phyloP scores from a whole-genome alignment of 1,284 basidiomycete genomes.

The Marasmius oreades region DNA sequence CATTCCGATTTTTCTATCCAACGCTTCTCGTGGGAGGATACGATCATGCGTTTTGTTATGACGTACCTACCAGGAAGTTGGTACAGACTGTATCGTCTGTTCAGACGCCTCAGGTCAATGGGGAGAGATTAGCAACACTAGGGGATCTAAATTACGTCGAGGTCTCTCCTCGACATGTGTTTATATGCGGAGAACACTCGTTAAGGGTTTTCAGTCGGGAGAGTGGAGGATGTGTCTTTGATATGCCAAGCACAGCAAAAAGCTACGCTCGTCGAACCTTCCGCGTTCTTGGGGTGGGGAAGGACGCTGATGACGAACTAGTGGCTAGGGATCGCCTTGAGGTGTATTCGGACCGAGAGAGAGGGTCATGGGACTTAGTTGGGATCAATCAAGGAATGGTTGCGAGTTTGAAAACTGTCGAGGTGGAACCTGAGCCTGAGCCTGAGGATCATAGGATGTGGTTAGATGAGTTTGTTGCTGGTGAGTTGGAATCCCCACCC shows the following conservation, averaged over 20 bases:
- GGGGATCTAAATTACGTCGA: slow-evolving; percentile 63
- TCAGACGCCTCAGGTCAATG: slow-evolving; percentile 22
- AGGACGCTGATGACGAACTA: slow-evolving; percentile 14
- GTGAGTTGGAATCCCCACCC: slow-evolving; percentile 8
- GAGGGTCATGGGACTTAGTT: slow-evolving; percentile 9
- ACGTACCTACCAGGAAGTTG: slow-evolving; percentile 47
- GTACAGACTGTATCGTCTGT: slow-evolving; percentile 43
- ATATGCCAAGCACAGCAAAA: slow-evolving; percentile 32
- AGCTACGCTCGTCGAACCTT: slow-evolving; percentile 29
- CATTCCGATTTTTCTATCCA: slow-evolving; percentile 69
- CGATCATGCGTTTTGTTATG: slow-evolving; percentile 52
- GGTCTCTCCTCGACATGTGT: slow-evolving; percentile 52
- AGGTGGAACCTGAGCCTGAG: slow-evolving; percentile 20
- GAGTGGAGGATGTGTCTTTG: slow-evolving; percentile 39
- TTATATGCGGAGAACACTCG: slow-evolving; percentile 49
- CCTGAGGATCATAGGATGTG: slow-evolving; percentile 13
- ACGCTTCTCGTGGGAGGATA: slow-evolving; percentile 46
- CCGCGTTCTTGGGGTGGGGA: not conserved
- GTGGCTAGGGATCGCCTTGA: slow-evolving; percentile 6
- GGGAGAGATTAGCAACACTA: slow-evolving; percentile 21
- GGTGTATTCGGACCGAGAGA: slow-evolving; percentile 1
- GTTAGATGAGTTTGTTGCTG: slow-evolving; percentile 15
- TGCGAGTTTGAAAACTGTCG: slow-evolving; percentile 24
- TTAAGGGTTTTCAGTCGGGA: slow-evolving; percentile 52
- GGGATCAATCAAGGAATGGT: slow-evolving; percentile 10